Conservation (phyloP, 1,139 yeast genomes). For the Casaregolazyma suthepensis region DNA sequence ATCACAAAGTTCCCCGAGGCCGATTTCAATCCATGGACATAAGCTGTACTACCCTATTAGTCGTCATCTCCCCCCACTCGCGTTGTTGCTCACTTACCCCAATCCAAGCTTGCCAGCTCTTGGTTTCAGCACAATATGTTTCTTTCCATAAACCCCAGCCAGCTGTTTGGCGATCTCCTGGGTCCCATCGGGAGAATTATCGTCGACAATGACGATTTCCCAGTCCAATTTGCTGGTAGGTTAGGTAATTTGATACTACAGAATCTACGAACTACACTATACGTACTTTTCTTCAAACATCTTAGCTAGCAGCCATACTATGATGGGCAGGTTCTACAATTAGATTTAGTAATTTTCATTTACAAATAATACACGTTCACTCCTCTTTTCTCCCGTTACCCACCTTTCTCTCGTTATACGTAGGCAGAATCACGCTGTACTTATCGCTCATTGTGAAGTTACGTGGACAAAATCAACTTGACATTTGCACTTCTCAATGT, state of each 20-base stretch:
- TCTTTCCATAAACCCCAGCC: constrained; percentile 54
- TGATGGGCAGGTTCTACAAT: constrained; percentile 55
- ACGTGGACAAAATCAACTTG: constrained; percentile 1
- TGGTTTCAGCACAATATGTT: constrained; percentile 61
- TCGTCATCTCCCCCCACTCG: not conserved
- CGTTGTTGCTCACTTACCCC: constrained; percentile 34
- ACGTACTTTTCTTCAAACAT: constrained; percentile 50
- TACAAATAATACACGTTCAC: no score
- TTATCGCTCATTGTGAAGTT: constrained; percentile 34
- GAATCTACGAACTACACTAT: not conserved
- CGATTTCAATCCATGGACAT: constrained; percentile 68
- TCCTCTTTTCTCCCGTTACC: not conserved
- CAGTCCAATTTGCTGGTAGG: constrained; percentile 43
- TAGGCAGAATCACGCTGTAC: constrained; percentile 72
- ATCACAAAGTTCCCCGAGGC: constrained; percentile 72
- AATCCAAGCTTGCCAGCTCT: constrained; percentile 77
- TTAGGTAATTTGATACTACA: not conserved
- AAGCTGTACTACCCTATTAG: constrained; percentile 47
- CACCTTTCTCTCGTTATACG: constrained; percentile 64
- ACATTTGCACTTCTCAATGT: not conserved
- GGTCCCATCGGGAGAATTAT: constrained; percentile 78
- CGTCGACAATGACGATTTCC: constrained; percentile 79
- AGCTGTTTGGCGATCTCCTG: constrained; percentile 67
- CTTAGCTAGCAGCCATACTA: constrained; percentile 63
- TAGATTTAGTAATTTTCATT: not conserved